Conservation (phyloP, 2,329 filamentous ascomycete genomes). For the Gaeumannomyces tritici region DNA sequence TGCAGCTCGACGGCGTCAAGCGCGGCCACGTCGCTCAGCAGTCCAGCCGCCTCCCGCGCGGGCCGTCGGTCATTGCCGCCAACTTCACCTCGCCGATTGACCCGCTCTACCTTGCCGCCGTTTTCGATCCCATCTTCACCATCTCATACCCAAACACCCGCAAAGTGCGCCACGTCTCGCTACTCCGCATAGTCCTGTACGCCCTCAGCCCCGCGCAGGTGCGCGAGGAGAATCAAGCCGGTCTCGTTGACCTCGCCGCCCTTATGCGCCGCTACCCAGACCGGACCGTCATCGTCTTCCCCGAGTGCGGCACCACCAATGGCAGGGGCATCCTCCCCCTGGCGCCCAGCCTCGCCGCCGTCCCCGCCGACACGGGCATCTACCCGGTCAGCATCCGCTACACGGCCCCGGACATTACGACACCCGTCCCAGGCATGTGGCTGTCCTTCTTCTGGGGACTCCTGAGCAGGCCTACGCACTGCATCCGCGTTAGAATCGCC, state of each 20-base stretch:
- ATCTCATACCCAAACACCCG: conserved; percentile 67
- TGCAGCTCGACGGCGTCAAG: conserved; percentile 96
- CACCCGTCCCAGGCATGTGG: conserved; percentile 71
- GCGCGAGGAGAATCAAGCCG: conserved; percentile 25
- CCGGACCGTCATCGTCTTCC: conserved; percentile 77
- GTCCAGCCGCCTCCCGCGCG: conserved; percentile 63
- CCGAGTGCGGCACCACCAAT: conserved; percentile 91
- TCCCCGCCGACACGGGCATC: conserved; percentile 60
- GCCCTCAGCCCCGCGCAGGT: conserved; percentile 55
- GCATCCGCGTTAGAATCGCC: conserved; percentile 83
- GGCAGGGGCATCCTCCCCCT: conserved; percentile 82
- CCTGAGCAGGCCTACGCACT: conserved; percentile 75
- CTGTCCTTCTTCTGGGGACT: conserved; percentile 74
- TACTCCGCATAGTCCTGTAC: conserved; percentile 64
- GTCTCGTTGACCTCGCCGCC: conserved; percentile 49
- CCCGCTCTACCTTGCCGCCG: conserved; percentile 83
- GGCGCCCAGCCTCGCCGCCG: conserved; percentile 64
- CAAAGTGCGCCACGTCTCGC: conserved; percentile 65
- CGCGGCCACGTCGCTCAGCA: conserved; percentile 77
- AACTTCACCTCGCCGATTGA: conserved; percentile 92
- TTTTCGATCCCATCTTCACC: conserved; percentile 94
- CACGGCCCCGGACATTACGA: conserved; percentile 80
- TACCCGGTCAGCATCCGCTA: conserved; percentile 90
- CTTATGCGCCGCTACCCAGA: conserved; percentile 61
- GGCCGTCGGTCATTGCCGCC: conserved; percentile 74